A percentile compares a stretch with the other conserved stretches of the same genome.
phyloP scores from a whole-genome alignment of 1,139 yeast species.

The Suhomyces guaymorum region DNA sequence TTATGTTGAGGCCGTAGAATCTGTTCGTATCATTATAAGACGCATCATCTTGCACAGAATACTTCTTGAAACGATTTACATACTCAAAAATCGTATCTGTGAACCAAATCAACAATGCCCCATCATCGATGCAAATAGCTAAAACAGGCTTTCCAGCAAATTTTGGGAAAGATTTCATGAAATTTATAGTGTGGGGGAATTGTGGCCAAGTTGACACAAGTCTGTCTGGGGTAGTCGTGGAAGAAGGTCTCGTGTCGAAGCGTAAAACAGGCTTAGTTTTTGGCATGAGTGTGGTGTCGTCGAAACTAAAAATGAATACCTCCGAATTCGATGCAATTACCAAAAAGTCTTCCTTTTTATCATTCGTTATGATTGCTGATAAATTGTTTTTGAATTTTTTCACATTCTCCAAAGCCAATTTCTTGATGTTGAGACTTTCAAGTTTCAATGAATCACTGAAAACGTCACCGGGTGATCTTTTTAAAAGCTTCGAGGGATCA shows the following conservation, averaged over 20 bases:
- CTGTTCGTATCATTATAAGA: slow-evolving; percentile 9
- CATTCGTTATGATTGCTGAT: slow-evolving; percentile 12
- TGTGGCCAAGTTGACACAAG: slow-evolving; percentile 49
- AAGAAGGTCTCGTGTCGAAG: slow-evolving; percentile 43
- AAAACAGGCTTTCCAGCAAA: slow-evolving; percentile 39
- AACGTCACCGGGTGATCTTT: slow-evolving; percentile 33
- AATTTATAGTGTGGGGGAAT: slow-evolving; percentile 61
- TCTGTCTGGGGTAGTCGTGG: slow-evolving; percentile 40
- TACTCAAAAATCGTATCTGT: slow-evolving; percentile 28
- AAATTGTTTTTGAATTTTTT: slow-evolving; percentile 40
- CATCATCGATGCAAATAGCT: slow-evolving; percentile 58
- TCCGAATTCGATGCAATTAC: slow-evolving; percentile 34
- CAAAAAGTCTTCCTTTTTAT: slow-evolving; percentile 21
- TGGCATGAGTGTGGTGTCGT: slow-evolving; percentile 28
- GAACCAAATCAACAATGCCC: slow-evolving; percentile 50
- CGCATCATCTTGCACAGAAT: slow-evolving; percentile 1
- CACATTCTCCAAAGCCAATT: slow-evolving; percentile 22
- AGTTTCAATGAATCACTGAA: slow-evolving; percentile 31
- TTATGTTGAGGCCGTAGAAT: slow-evolving; percentile 22
- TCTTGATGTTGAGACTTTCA: slow-evolving; percentile 24
- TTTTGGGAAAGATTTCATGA: slow-evolving; percentile 27
- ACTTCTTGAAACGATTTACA: slow-evolving; percentile 15
- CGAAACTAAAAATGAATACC: slow-evolving; percentile 31
- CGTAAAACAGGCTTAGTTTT: slow-evolving; percentile 23
- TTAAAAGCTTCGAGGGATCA: slow-evolving; percentile 26